A percentile compares a stretch with the other conserved stretches of the same genome.
phyloP scores from a whole-genome alignment of 2,329 filamentous ascomycete genomes.

The Exutisphaerella laricina region DNA sequence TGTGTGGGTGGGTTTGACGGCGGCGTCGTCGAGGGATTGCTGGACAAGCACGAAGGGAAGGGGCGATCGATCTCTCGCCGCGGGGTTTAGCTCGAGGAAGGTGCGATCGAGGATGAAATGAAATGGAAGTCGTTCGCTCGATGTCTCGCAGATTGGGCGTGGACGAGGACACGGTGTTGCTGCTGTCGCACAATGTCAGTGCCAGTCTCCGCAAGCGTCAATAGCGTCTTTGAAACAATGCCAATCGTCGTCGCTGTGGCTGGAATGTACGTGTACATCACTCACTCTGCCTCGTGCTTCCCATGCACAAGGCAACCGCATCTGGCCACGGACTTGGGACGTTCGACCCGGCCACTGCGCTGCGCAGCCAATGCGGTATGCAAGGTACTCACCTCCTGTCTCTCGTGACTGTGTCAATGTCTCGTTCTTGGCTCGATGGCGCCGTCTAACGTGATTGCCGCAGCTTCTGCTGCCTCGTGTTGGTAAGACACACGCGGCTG shows the following conservation, averaged over 20 bases:
- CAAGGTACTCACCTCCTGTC: conserved; percentile 1
- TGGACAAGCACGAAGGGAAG: conserved; percentile 1
- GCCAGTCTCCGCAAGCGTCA: conserved; percentile 14
- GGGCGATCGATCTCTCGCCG: background rate
- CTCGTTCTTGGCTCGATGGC: background rate
- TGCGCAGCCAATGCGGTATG: background rate
- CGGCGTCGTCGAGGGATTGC: background rate
- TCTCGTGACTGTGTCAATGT: background rate
- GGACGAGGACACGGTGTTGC: conserved; percentile 11
- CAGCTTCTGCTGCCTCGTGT: conserved; percentile 1
- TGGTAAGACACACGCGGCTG: background rate
- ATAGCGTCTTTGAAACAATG: conserved; percentile 11
- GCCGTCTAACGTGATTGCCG: background rate
- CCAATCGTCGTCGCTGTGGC: conserved; percentile 1
- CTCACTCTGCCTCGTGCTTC: conserved; percentile 14
- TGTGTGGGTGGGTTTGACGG: background rate
- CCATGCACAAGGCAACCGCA: conserved; percentile 13
- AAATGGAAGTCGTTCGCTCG: background rate
- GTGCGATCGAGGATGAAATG: conserved; percentile 1
- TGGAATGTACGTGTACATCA: conserved; percentile 11
- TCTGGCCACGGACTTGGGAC: conserved; percentile 10
- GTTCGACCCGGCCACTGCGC: background rate
- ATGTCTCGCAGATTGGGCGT: background rate
- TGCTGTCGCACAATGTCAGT: conserved; percentile 18
- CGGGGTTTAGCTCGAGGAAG: background rate